Conservation (phyloP, 192 early-diverging fungal species). For the Backusella parvicylindrica region DNA sequence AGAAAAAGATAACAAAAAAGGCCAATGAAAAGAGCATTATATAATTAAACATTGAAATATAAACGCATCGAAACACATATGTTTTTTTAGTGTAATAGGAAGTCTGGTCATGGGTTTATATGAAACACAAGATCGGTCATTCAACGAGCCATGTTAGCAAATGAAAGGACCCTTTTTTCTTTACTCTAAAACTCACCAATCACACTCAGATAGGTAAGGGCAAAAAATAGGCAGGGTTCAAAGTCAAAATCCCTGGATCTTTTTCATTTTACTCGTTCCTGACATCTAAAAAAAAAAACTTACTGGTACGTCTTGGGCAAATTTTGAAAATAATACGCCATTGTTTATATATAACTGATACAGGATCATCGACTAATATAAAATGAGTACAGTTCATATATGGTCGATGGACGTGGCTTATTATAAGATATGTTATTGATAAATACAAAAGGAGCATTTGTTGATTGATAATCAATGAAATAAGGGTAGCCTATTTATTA, state of each 20-base stretch:
- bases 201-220: neutral
- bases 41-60: neutral
- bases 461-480: too few species aligned
- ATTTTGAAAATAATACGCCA: too few species aligned
- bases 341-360: too few species aligned
- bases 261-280: neutral
- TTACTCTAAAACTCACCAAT: neutral
- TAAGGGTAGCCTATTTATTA: too few species aligned
- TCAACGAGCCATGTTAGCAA: neutral
- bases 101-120: neutral
- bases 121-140: neutral
- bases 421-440: too few species aligned
- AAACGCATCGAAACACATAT: neutral
- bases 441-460: too few species aligned
- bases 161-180: neutral
- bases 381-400: too few species aligned
- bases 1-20: neutral
- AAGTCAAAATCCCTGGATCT: neutral
- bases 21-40: neutral
- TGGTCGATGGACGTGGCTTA: too few species aligned
- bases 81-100: neutral
- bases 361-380: too few species aligned
- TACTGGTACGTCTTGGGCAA: too few species aligned
- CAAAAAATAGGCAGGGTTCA: neutral
- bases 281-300: neutral